Conservation (phyloP, 495 filamentous ascomycete genomes). For the Diplogelasinospora grovesii region DNA sequence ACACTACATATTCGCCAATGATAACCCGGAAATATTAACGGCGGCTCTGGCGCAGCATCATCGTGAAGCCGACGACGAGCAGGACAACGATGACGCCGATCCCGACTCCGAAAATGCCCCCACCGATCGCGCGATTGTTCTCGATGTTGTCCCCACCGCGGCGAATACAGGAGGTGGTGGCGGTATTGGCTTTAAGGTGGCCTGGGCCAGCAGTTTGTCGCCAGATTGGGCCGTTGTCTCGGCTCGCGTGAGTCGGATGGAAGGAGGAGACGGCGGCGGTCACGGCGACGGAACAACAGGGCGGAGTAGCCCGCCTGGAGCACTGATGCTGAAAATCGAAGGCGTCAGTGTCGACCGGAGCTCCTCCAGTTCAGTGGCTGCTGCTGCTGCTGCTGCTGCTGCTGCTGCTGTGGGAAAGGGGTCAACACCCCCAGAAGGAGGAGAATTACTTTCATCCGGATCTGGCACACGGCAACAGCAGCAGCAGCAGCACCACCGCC, state of each 20-base stretch:
- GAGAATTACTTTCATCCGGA: slow-evolving; percentile 22
- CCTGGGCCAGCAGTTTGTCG: slow-evolving; percentile 39
- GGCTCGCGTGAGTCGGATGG: slow-evolving; percentile 36
- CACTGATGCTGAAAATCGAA: slow-evolving; percentile 63
- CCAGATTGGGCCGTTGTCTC: slow-evolving; percentile 41
- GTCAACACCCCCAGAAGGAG: slow-evolving; percentile 20
- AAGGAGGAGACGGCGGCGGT: slow-evolving; percentile 22
- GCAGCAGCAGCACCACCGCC: neutral
- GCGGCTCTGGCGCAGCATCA: slow-evolving; percentile 37
- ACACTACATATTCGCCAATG: slow-evolving; percentile 86
- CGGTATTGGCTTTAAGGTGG: slow-evolving; percentile 39
- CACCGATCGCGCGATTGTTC: slow-evolving; percentile 48
- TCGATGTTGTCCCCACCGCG: slow-evolving; percentile 47
- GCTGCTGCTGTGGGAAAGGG: slow-evolving; percentile 4
- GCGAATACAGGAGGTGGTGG: no score
- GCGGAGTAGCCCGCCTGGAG: slow-evolving; percentile 22
- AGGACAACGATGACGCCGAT: slow-evolving; percentile 7
- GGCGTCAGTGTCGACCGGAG: slow-evolving; percentile 41
- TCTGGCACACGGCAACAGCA: slow-evolving; percentile 27
- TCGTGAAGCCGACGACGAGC: slow-evolving; percentile 4
- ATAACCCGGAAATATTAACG: slow-evolving; percentile 61
- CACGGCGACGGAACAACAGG: slow-evolving; percentile 20
- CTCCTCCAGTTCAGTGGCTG: no score
- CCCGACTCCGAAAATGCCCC: slow-evolving; percentile 12
- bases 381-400: no score